Evolutionary conservation across 768 basidiomycete genomes (phyloP).

Genomic region (Podaxis rugospora): DNA sequence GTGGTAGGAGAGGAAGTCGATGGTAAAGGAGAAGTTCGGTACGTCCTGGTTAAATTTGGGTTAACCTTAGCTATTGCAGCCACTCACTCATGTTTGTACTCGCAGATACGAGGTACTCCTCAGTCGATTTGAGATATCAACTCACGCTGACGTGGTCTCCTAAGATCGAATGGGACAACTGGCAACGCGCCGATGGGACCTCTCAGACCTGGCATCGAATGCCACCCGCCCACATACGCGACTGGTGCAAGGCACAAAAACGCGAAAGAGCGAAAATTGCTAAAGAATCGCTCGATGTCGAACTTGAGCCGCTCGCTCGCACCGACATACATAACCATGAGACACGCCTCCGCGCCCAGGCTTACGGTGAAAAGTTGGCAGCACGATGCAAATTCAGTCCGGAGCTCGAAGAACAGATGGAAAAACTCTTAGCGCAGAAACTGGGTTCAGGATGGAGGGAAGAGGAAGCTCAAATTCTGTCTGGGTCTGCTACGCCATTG

Average conservation of each 20-base stretch:
- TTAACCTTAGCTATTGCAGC: background rate
- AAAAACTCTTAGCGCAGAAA: conserved; percentile 15
- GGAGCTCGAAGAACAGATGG: conserved; percentile 18
- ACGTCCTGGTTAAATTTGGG: conserved; percentile 11
- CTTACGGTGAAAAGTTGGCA: conserved; percentile 39
- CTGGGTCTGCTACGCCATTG: conserved; percentile 10
- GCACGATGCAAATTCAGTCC: conserved; percentile 5
- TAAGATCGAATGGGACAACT: conserved; percentile 50
- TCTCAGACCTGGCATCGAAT: conserved; percentile 49
- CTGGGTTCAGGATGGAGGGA: background rate
- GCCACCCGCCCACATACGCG: conserved; percentile 13
- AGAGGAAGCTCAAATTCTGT: conserved; percentile 10
- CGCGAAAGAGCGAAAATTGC: conserved; percentile 25
- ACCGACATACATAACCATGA: conserved; percentile 39
- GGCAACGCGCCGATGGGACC: conserved; percentile 47
- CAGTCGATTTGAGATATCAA: background rate
- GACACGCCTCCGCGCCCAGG: conserved; percentile 40
- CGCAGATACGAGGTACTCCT: conserved; percentile 27
- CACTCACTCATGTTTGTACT: background rate
- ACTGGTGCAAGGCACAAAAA: conserved; percentile 31
- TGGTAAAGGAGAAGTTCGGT: conserved; percentile 25
- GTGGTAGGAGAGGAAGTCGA: conserved; percentile 40
- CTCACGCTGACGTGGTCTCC: background rate
- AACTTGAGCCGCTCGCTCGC: conserved; percentile 26
- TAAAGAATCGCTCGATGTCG: conserved; percentile 29